Base-by-base conservation (phyloP, 75 land plant genomes). In the Gnetum montanum region DNA sequence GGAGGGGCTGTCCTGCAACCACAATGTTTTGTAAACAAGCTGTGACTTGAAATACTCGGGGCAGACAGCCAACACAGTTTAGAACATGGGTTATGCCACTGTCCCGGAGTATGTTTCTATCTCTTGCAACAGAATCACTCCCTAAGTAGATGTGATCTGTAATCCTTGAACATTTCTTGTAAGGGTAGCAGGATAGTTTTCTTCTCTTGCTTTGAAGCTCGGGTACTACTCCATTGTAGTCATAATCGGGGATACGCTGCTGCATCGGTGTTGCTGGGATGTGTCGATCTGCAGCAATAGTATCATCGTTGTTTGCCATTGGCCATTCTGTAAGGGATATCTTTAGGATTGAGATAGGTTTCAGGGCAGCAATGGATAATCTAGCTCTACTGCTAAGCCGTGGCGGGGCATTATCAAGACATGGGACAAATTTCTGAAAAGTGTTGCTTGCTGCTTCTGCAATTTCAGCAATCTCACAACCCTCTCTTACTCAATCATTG, bases 11-110 rank as follows among this genome's bases (percentile, higher is more conserved):
- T 91, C 97, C 43, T 84, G 93, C 54, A 91, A 60, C 97, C 97
- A 91, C n/a, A 91, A 73, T n/a, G 93, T 91, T 68, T 84, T 83
- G 73, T 91, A 91, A 2, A 65, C 76, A 8, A 91, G 65, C 43
- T 91, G 89, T 43, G 53, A 34, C 43, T 78, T 84, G 63, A 91
- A 91, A 58, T 91, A 91, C 63, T 91, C 97, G 0, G 88, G 92
- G 63, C 93, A 87, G 3, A 87, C 90, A 65, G 84, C 97, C 97
- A 34, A 87, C 97, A 46, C 97, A 91, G 57, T 91, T 91, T 15
- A 91, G 64, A 12, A 91, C 97, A 62, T 91, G 97, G 4, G 97
- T 91, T 35, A 91, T 87, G 18, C 82, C 80, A 59, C 87, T 78
- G 46, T 65, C 34, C 30, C 49, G 53, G 10, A 91, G 63, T 33